A percentile compares a stretch with the other conserved stretches of the same genome.
These are phyloP conservation scores for Vitis hybrid DNA, from an alignment of 177 flowering plant species.

Conservation along the genomic window DNA sequence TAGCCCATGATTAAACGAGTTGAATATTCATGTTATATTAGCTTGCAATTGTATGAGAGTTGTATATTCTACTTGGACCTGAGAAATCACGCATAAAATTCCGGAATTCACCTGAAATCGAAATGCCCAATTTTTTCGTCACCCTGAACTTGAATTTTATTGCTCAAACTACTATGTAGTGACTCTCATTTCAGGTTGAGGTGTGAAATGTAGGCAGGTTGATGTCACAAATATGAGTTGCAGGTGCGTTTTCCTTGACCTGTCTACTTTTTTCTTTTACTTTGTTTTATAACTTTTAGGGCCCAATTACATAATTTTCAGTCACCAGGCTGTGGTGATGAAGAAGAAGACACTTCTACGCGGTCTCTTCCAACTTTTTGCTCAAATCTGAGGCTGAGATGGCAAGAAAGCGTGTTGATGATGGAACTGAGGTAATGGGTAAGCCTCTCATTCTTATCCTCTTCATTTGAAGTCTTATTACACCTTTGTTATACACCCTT, in stretches of 20 bases:
- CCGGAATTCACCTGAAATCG: not conserved
- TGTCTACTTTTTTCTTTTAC: not conserved
- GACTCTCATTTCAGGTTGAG: not conserved
- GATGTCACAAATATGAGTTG: not conserved
- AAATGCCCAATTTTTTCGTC: not conserved
- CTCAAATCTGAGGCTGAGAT: too few species aligned
- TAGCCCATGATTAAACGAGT: constrained; percentile 7
- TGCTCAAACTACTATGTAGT: not conserved
- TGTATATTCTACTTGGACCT: not conserved
- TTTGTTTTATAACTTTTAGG: not conserved
- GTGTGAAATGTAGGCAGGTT: not conserved
- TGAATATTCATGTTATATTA: not conserved
- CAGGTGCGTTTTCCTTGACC: not conserved
- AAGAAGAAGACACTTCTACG: too few species aligned
- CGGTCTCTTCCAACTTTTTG: too few species aligned
- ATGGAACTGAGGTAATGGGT: too few species aligned
- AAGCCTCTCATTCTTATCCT: too few species aligned
- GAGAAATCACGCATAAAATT: not conserved
- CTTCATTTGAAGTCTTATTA: too few species aligned
- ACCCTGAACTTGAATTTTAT: not conserved
- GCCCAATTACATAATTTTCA: too few species aligned
- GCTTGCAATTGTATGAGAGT: not conserved
- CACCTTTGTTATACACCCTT: too few species aligned
- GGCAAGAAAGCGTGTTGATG: too few species aligned
- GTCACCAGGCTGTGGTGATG: too few species aligned